Evolutionary conservation across 164 flowering plant genomes (phyloP), one percentile per base, ranked within the genome.

Genomic region (Aristolochia contorta): DNA sequence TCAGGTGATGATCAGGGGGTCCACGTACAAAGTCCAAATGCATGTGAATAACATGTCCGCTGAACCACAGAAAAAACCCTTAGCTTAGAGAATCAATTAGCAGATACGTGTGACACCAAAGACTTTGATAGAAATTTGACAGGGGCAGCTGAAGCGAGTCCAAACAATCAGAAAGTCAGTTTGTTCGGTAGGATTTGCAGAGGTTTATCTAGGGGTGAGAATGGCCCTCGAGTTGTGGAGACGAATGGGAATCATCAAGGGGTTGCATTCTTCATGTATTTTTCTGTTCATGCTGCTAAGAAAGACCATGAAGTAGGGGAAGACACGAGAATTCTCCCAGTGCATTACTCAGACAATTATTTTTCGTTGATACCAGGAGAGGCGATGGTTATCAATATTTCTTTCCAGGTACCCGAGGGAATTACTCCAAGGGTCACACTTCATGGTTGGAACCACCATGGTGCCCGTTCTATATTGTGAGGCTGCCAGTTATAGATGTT

Each of bases 341-440:
- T 93, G 51, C 96, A 86, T 73, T 93, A 90, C 67, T 88, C 99
- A 0, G 89, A 93, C 72, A 93, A 93, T 80, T 90, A 86, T 66
- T 88, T 93, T 67, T 93, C 99, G 5, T 69, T 93, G 46, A 97
- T 82, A 1, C 99, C 99, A 0, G 99, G 97, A 20, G 99, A 93
- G 68, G 70, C 49, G 1, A 77, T 80, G 82, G 37, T 75, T 0
- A 58, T 93, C 53, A 81, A 60, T 23, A 64, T 88, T 46, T 68
- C 83, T 33, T 93, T 93, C 63, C 88, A 86, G 75, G 91, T 74
- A 18, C 93, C 97, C 52, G 67, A 74, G 0, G 93, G 91, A 10
- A 77, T 75, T 52, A 81, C 83, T 33, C 99, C 99, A 12, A 76
- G 79, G 10, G 79, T 93, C 54, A 78, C 72, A 0, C 89, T 93